A percentile compares a stretch with the other conserved stretches of the same genome.
Evolutionary conservation across 2,329 filamentous ascomycete species (phyloP).

Genomic region (Chaetothyriales sp.): DNA sequence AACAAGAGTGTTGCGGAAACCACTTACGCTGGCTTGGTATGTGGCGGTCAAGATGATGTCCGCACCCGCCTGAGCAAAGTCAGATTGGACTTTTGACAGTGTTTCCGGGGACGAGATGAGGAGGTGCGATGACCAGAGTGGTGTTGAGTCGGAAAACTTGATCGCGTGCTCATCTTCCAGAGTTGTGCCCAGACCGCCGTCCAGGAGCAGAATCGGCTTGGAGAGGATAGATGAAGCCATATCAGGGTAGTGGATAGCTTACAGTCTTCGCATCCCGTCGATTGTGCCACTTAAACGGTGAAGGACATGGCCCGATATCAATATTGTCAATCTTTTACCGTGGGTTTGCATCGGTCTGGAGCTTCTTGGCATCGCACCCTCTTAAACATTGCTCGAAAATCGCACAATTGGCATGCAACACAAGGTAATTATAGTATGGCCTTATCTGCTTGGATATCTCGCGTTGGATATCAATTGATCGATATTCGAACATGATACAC

Average conservation of each 20-base stretch:
- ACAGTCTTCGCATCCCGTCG: no score
- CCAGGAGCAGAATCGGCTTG: conserved; percentile 39
- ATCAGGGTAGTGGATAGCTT: no score
- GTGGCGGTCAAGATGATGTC: conserved; percentile 55
- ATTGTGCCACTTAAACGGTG: no score
- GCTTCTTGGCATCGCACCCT: neutral
- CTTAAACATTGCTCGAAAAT: neutral
- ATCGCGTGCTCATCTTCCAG: conserved; percentile 44
- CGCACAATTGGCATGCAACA: neutral
- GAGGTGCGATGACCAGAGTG: conserved; percentile 56
- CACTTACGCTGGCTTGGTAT: conserved; percentile 49
- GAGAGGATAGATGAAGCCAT: conserved; percentile 3
- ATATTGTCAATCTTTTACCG: neutral
- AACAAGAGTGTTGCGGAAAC: conserved; percentile 37
- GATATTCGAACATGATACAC: neutral
- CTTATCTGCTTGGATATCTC: neutral
- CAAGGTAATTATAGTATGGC: neutral
- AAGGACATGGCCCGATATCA: no score
- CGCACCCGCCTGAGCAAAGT: conserved; percentile 43
- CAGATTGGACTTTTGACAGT: conserved; percentile 41
- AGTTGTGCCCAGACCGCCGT: conserved; percentile 55
- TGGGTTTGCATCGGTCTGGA: neutral
- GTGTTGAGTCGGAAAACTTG: conserved; percentile 40
- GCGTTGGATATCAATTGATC: neutral
- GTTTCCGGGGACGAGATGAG: conserved; percentile 42